A percentile compares a stretch with the other conserved stretches of the same genome.
phyloP scores from a whole-genome alignment of 2,329 filamentous ascomycete species.

The Colletotrichum karsti region DNA sequence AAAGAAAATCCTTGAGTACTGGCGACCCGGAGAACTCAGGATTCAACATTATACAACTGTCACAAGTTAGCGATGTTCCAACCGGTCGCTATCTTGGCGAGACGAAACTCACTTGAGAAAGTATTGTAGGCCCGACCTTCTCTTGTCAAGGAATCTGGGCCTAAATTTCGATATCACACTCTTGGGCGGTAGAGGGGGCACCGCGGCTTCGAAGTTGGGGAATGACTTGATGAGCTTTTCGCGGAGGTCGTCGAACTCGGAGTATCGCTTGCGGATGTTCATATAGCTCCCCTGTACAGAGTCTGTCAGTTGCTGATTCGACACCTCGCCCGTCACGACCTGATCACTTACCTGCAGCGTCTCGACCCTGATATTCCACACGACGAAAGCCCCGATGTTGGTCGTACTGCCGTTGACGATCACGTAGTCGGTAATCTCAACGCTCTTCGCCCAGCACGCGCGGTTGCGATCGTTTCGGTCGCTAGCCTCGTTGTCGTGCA shows the following conservation, averaged over 20 bases:
- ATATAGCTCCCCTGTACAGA: slow-evolving; percentile 64
- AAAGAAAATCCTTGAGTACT: slow-evolving; percentile 89
- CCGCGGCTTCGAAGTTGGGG: slow-evolving; percentile 82
- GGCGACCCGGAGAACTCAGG: slow-evolving; percentile 94
- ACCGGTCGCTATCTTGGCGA: slow-evolving; percentile 16
- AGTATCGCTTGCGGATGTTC: slow-evolving; percentile 80
- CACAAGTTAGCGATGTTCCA: slow-evolving; percentile 29
- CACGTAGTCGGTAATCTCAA: slow-evolving; percentile 65
- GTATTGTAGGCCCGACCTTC: slow-evolving; percentile 85
- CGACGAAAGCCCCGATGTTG: slow-evolving; percentile 86
- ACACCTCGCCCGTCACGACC: background rate
- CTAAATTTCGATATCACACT: slow-evolving; percentile 88
- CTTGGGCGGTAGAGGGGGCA: slow-evolving; percentile 92
- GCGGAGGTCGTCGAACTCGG: slow-evolving; percentile 89
- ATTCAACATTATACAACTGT: slow-evolving; percentile 88
- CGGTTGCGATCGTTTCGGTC: slow-evolving; percentile 59
- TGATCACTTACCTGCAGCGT: slow-evolving; percentile 75
- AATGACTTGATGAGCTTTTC: slow-evolving; percentile 80
- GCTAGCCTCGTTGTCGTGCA: slow-evolving; percentile 69
- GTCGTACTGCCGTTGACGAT: slow-evolving; percentile 65
- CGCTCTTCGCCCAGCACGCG: slow-evolving; percentile 72
- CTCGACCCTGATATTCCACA: slow-evolving; percentile 91
- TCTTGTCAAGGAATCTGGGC: slow-evolving; percentile 84
- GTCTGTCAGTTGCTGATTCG: slow-evolving; percentile 22
- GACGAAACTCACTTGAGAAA: slow-evolving; percentile 80